Evolutionary conservation across 495 filamentous ascomycete genomes (phyloP).

Genomic region (Neurospora tetraspora): DNA sequence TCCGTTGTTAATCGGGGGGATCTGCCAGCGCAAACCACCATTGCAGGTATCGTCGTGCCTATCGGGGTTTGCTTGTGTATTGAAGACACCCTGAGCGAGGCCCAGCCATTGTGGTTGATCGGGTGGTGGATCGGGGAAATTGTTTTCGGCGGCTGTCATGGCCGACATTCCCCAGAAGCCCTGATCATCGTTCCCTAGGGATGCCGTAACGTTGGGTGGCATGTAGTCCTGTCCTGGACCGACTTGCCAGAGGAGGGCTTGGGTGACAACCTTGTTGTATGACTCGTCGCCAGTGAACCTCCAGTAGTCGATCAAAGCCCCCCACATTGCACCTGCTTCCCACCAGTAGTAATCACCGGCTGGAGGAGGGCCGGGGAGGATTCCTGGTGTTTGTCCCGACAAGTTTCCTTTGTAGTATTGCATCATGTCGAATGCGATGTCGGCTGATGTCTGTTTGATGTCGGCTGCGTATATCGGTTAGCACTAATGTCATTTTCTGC

Average conservation of each 20-base stretch:
- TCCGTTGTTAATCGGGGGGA: conserved; percentile 63
- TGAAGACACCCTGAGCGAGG: conserved; percentile 71
- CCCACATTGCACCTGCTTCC: conserved; percentile 68
- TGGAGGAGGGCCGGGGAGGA: conserved; percentile 47
- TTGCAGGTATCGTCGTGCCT: conserved; percentile 56
- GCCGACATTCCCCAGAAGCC: conserved; percentile 66
- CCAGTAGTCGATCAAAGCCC: conserved; percentile 70
- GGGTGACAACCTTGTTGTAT: conserved; percentile 53
- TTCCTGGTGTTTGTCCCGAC: conserved; percentile 51
- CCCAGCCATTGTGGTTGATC: conserved; percentile 59
- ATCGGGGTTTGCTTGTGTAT: conserved; percentile 46
- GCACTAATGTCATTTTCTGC: neutral
- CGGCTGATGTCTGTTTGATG: conserved; percentile 18
- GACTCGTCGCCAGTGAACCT: conserved; percentile 58
- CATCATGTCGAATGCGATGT: conserved; percentile 50
- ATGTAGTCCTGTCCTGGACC: conserved; percentile 58
- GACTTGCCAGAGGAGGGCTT: conserved; percentile 60
- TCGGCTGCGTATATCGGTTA: conserved; percentile 12
- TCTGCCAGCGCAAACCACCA: conserved; percentile 81
- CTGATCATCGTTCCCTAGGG: conserved; percentile 80
- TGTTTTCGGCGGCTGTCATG: conserved; percentile 63
- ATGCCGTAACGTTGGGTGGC: conserved; percentile 60
- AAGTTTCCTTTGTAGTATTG: conserved; percentile 54
- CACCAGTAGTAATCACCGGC: conserved; percentile 50
- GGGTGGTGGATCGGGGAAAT: conserved; percentile 51